These are phyloP conservation scores for Allomyces arbusculus DNA, from an alignment of 192 early-diverging fungal species.

Conservation along the genomic window DNA sequence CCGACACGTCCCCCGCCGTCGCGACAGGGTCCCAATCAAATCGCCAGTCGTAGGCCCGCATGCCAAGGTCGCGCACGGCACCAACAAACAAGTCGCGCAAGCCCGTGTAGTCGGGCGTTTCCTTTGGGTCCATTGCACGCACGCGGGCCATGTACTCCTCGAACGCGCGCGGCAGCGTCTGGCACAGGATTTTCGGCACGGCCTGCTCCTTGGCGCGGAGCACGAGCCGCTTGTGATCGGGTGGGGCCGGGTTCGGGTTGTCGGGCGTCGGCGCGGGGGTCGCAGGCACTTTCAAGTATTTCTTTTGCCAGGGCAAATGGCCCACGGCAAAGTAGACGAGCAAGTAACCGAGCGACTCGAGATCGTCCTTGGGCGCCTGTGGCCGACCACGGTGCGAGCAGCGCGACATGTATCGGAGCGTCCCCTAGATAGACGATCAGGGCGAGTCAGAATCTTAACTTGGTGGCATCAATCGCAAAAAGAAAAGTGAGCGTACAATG, in stretches of 20 bases:
- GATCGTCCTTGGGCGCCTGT: neutral
- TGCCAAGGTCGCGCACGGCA: neutral
- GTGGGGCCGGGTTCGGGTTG: neutral
- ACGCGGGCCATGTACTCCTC: neutral
- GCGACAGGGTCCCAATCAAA: neutral
- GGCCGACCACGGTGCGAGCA: neutral
- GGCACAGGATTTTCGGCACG: neutral
- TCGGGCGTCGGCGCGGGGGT: neutral
- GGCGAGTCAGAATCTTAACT: too few species aligned
- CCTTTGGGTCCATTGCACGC: neutral
- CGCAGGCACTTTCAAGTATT: neutral
- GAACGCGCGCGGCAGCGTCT: neutral
- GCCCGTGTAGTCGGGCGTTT: neutral
- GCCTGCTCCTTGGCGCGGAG: neutral
- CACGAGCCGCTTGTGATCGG: neutral
- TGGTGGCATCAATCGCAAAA: too few species aligned
- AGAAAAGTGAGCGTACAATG: too few species aligned
- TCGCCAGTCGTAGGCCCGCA: neutral
- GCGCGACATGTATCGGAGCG: neutral
- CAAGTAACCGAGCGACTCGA: slow-evolving; percentile 1
- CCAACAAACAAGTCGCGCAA: neutral
- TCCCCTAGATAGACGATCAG: neutral
- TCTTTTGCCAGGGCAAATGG: slow-evolving; percentile 1
- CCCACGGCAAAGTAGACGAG: slow-evolving; percentile 1
- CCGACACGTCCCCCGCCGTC: neutral